phyloP scores from a whole-genome alignment of 2,329 filamentous ascomycete genomes.

The Botrytis squamosa region DNA sequence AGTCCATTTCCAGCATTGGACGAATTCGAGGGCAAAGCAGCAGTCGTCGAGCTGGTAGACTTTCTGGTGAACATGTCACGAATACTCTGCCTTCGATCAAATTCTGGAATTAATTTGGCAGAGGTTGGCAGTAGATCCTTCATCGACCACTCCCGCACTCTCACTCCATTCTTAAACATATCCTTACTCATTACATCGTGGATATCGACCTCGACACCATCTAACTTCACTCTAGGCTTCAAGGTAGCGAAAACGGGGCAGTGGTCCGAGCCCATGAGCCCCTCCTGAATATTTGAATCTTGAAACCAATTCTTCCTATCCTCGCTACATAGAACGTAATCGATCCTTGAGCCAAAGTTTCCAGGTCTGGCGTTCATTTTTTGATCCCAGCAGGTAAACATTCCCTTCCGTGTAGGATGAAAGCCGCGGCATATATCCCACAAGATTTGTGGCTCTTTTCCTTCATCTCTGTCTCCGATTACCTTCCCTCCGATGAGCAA shows the following conservation, averaged over 20 bases:
- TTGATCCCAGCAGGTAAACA: conserved; percentile 98
- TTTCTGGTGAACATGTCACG: conserved; percentile 85
- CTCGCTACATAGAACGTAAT: conserved; percentile 84
- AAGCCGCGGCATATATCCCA: conserved; percentile 83
- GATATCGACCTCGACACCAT: conserved; percentile 53
- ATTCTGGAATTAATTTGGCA: conserved; percentile 82
- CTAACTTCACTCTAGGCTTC: conserved; percentile 57
- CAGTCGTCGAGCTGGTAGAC: conserved; percentile 20
- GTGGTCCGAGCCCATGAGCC: conserved; percentile 91
- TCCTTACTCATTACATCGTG: conserved; percentile 79
- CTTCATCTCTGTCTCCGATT: conserved; percentile 63
- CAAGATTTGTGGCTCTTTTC: conserved; percentile 68
- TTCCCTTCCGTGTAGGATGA: conserved; percentile 74
- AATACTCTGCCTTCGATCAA: conserved; percentile 79
- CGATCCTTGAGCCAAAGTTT: conserved; percentile 89
- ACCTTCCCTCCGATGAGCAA: conserved; percentile 74
- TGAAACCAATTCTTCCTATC: conserved; percentile 78
- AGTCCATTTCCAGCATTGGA: neutral
- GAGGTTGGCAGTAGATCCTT: conserved; percentile 73
- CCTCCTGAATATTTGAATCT: conserved; percentile 85
- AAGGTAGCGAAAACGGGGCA: conserved; percentile 85
- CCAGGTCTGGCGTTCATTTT: conserved; percentile 93
- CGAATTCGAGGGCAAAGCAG: neutral
- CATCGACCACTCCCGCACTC: conserved; percentile 63
- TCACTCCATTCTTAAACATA: conserved; percentile 66